Evolutionary conservation across 139 green algal genomes (phyloP).

Genomic region (Picochlorum sp.): DNA sequence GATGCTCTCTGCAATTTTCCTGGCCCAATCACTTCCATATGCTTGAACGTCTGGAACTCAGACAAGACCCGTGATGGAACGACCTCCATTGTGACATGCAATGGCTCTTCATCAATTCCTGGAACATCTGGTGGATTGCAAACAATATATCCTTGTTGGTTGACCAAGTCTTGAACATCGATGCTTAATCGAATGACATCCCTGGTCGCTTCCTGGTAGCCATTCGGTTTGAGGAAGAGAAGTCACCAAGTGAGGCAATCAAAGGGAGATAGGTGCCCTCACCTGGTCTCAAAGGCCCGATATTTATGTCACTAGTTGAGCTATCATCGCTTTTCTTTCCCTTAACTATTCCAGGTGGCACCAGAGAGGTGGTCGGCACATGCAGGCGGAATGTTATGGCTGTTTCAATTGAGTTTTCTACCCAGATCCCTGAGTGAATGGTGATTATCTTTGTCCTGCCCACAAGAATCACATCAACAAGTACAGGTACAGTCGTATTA

Average conservation of each 20-base stretch:
- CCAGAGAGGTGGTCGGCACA: constrained; percentile 45
- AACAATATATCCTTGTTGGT: constrained; percentile 59
- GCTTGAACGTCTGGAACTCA: constrained; percentile 57
- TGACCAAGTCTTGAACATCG: constrained; percentile 33
- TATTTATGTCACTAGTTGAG: constrained; percentile 13
- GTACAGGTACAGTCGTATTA: constrained; percentile 43
- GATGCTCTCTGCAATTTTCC: constrained; percentile 46
- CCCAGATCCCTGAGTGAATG: constrained; percentile 59
- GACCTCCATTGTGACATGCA: constrained; percentile 40
- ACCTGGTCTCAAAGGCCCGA: constrained; percentile 38
- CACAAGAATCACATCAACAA: constrained; percentile 77
- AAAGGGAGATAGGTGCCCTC: constrained; percentile 63
- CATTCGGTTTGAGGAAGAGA: constrained; percentile 52
- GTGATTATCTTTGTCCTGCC: constrained; percentile 68
- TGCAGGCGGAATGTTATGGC: constrained; percentile 50
- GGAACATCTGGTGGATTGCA: constrained; percentile 30
- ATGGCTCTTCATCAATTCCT: constrained; percentile 13
- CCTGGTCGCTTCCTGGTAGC: constrained; percentile 41
- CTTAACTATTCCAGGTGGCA: constrained; percentile 20
- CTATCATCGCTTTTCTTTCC: neutral
- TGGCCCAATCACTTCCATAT: constrained; percentile 38
- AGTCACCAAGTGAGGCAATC: constrained; percentile 51
- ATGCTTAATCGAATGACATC: constrained; percentile 59
- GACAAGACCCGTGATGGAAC: constrained; percentile 35
- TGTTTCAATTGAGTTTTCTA: constrained; percentile 58